Base-by-base conservation (phyloP, 345 rosid species). In the Hirschfeldia incana region DNA sequence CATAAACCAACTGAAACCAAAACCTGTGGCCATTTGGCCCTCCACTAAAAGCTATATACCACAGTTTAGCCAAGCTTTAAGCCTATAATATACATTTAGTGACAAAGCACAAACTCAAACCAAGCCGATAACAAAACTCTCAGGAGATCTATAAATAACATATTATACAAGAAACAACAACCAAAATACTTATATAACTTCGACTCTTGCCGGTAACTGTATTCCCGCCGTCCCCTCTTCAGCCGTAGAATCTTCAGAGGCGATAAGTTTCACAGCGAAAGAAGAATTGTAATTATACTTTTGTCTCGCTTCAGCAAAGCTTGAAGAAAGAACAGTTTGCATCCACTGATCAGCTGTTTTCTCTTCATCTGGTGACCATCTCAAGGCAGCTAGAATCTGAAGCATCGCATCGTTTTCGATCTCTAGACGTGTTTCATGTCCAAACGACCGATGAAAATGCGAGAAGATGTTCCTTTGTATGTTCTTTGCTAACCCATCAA, bases 371-470 rank as follows among this genome's bases (percentile, higher is more conserved):
- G 88, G 77, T 69, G 85, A 64, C 88, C 88, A 87, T 87, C 89
- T 86, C 16, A 80, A 29, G 10, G 91, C 93, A 30, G 86, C 86
- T 17, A 90, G 82, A 30, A 92, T 78, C 69, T 85, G 89, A 17
- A 78, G 75, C 70, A 87, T 81, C 8, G 74, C 88, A 78, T 87
- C 85, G 15, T 84, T 33, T 70, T 85, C 86, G 32, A 92, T 82
- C 82, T 85, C 91, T 59, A 92, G 79, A 16, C 21, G 36, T 8
- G 78, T 66, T 55, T 86, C 89, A 5, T 73, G 26, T 51, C 91
- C 97, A 6, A 88, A 80, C 0, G 44, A 65, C 46, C 34, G 85
- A 67, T 80, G 84, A 62, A 88, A 82, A 16, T 64, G 84, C 1
- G 26, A 28, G 66, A 44, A 13, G 30, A 91, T 84, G 44, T 78